phyloP scores from a whole-genome alignment of 2,329 filamentous ascomycete species.

The Colletotrichum lupini region DNA sequence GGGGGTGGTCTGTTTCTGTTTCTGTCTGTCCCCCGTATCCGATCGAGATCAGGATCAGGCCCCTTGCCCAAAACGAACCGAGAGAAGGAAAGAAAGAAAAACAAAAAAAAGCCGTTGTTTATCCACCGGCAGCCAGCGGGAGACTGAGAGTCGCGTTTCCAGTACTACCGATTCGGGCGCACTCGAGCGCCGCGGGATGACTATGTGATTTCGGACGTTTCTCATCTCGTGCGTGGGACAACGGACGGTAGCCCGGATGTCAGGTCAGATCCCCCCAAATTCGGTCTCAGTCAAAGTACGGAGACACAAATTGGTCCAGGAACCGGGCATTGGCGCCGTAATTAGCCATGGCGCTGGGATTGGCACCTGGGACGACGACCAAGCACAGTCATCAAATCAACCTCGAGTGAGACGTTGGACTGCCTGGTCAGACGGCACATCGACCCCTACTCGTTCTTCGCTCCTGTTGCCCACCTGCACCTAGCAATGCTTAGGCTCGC shows the following conservation, averaged over 20 bases:
- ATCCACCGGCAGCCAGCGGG: slow-evolving; percentile 13
- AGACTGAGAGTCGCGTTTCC: not conserved
- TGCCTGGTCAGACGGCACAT: slow-evolving; percentile 13
- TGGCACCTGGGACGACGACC: slow-evolving; percentile 1
- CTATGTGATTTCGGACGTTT: slow-evolving; percentile 23
- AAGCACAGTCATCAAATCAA: slow-evolving; percentile 14
- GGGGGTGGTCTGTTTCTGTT: not conserved
- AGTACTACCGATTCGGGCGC: not conserved
- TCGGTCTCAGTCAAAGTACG: slow-evolving; percentile 5
- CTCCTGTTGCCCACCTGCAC: too few species aligned
- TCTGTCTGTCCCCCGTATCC: not conserved
- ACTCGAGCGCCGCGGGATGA: slow-evolving; percentile 16
- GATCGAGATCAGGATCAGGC: slow-evolving; percentile 1
- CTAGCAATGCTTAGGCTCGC: not conserved
- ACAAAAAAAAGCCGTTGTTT: not conserved
- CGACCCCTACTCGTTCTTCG: not conserved
- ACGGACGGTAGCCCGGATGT: slow-evolving; percentile 24
- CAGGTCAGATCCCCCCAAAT: slow-evolving; percentile 1
- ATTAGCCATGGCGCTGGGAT: slow-evolving; percentile 30
- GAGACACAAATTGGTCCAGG: not conserved
- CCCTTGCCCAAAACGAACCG: not conserved
- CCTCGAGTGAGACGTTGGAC: slow-evolving; percentile 15
- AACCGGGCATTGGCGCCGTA: slow-evolving; percentile 4
- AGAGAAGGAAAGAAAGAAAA: not conserved
- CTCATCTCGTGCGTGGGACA: slow-evolving; percentile 16